These are phyloP conservation scores for Solanum sejunctum DNA, from an alignment of 257 asterid genomes.

Conservation along the genomic window DNA sequence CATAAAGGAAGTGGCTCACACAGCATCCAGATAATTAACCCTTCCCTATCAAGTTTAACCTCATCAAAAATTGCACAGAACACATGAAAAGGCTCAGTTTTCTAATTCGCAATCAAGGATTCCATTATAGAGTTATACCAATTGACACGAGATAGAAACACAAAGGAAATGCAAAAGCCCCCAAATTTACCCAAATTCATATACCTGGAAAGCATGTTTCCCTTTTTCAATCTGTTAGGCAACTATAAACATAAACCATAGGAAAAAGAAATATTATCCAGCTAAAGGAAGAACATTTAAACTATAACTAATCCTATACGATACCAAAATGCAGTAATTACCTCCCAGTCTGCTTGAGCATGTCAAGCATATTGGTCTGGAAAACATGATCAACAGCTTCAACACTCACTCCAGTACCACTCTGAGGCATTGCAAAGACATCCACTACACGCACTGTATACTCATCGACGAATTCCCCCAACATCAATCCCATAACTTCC, in stretches of 20 bases:
- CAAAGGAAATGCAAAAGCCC: background rate
- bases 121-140: background rate
- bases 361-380: slow-evolving; percentile 96
- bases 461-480: slow-evolving; percentile 94
- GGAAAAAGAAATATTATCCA: background rate
- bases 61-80: background rate
- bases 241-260: background rate
- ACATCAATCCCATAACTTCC: slow-evolving; percentile 98
- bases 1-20: background rate
- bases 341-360: slow-evolving; percentile 99
- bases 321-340: background rate
- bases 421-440: slow-evolving; percentile 98
- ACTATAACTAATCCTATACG: background rate
- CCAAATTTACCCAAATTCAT: background rate
- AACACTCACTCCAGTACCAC: slow-evolving; percentile 98
- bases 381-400: slow-evolving; percentile 98
- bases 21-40: background rate
- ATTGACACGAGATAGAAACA: background rate
- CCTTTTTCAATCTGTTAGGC: background rate
- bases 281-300: background rate
- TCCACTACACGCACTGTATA: slow-evolving; percentile 93
- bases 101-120: background rate
- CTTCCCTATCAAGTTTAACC: background rate
- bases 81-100: background rate
- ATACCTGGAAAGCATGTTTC: background rate